These are phyloP conservation scores for Ophiosphaerella narmari DNA, from an alignment of 2,329 filamentous ascomycete genomes.

Conservation along the genomic window DNA sequence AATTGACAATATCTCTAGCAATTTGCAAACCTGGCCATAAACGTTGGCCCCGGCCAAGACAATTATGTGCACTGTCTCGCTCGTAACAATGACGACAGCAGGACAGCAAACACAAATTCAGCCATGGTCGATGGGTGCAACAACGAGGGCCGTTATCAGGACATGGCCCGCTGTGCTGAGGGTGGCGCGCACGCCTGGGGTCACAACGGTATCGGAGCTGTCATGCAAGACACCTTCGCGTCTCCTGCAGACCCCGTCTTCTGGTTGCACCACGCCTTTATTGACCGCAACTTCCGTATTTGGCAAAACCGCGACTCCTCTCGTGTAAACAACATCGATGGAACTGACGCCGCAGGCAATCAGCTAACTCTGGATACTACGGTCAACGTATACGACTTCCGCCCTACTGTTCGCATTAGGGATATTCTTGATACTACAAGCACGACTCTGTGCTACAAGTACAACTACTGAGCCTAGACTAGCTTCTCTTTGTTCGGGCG, in stretches of 20 bases:
- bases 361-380: constrained; percentile 33
- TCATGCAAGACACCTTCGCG: constrained; percentile 40
- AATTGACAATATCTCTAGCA: constrained; percentile 22
- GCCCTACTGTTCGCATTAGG: constrained; percentile 32
- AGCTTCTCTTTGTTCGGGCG: neutral
- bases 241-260: constrained; percentile 49
- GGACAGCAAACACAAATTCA: constrained; percentile 33
- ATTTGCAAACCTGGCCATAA: constrained; percentile 38
- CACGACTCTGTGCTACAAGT: constrained; percentile 39
- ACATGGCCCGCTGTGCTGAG: constrained; percentile 38
- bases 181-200: constrained; percentile 40
- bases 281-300: constrained; percentile 57
- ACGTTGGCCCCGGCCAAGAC: constrained; percentile 34
- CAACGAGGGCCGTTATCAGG: constrained; percentile 24
- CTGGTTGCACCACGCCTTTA: constrained; percentile 56
- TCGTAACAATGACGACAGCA: constrained; percentile 30
- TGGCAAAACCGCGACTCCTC: constrained; percentile 50
- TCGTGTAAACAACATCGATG: constrained; percentile 43
- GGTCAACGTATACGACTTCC: constrained; percentile 33
- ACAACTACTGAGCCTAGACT: constrained; percentile 36
- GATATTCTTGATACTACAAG: constrained; percentile 37
- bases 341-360: constrained; percentile 39
- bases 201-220: constrained; percentile 43
- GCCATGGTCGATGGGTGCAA: constrained; percentile 38
- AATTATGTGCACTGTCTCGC: constrained; percentile 39